These are phyloP conservation scores for Hordeum pubiflorum DNA, from an alignment of 202 grass and related monocot species.

Conservation along the genomic window DNA sequence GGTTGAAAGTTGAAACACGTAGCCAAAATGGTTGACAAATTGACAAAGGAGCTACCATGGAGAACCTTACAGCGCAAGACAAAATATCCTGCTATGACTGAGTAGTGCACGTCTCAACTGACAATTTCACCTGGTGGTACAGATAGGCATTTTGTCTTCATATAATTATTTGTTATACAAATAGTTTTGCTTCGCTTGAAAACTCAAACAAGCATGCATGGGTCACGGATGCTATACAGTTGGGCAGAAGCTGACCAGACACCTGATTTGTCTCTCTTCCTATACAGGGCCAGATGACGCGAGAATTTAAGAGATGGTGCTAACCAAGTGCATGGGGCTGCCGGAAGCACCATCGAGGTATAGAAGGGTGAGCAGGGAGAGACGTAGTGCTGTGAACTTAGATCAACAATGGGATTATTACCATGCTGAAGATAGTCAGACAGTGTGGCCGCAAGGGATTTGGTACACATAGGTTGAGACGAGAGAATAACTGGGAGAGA, in stretches of 20 bases:
- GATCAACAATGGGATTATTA: neutral
- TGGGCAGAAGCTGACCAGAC: neutral
- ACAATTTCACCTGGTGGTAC: neutral
- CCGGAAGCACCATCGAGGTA: neutral
- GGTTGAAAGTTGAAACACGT: neutral
- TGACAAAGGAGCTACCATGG: neutral
- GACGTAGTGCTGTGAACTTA: neutral
- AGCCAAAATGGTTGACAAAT: neutral
- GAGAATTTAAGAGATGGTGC: neutral
- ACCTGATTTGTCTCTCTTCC: neutral
- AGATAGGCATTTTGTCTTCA: neutral
- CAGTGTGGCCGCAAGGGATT: too few relatives aligned
- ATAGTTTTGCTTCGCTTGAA: neutral
- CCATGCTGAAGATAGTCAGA: neutral
- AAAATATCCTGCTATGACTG: neutral
- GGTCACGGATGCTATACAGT: neutral
- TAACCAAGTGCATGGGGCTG: neutral
- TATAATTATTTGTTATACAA: neutral
- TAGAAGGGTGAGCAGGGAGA: neutral
- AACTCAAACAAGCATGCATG: neutral
- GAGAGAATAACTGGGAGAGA: neutral
- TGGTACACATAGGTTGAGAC: neutral
- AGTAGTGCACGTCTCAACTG: neutral
- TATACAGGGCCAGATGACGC: neutral
- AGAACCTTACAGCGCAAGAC: neutral